These are phyloP conservation scores for Coniochaeta sp. DNA, from an alignment of 2,329 filamentous ascomycete species.

Conservation along the genomic window DNA sequence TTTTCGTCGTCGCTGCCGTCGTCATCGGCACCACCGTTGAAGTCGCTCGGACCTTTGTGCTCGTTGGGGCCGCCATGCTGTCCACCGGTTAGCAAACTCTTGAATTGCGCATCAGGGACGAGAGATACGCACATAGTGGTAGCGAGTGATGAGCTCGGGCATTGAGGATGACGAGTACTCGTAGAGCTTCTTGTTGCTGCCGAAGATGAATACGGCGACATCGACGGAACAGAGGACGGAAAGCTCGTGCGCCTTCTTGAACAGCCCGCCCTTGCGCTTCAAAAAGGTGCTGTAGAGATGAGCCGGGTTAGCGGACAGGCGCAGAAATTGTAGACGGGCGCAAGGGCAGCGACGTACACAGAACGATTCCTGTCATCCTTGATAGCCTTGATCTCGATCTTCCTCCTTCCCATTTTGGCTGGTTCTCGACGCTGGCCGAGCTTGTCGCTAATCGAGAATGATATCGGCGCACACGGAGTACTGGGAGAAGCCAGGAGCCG, in stretches of 20 bases:
- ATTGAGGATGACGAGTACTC: slow-evolving; percentile 95
- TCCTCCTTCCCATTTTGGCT: slow-evolving; percentile 81
- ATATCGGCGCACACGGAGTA: background rate
- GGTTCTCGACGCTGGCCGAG: background rate
- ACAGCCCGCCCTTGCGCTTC: slow-evolving; percentile 96
- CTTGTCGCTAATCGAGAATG: background rate
- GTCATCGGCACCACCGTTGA: slow-evolving; percentile 80
- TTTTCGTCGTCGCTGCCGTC: slow-evolving; percentile 75
- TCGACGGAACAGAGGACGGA: slow-evolving; percentile 97
- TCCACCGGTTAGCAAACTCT: slow-evolving; percentile 9
- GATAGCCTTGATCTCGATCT: slow-evolving; percentile 99
- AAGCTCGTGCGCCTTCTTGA: slow-evolving; percentile 99
- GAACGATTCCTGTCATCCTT: slow-evolving; percentile 97
- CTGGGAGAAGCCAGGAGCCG: background rate
- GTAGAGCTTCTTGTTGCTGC: slow-evolving; percentile 97
- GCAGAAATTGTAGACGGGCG: background rate
- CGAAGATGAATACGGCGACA: slow-evolving; percentile 97
- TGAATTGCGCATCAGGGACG: background rate
- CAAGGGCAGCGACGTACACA: slow-evolving; percentile 58
- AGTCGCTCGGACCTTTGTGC: slow-evolving; percentile 92
- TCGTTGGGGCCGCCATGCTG: slow-evolving; percentile 91
- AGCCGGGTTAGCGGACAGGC: slow-evolving; percentile 12
- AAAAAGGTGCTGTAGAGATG: slow-evolving; percentile 69
- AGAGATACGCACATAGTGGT: slow-evolving; percentile 73
- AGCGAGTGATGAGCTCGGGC: slow-evolving; percentile 78